Evolutionary conservation across 495 filamentous ascomycete genomes (phyloP).

Genomic region (Neurospora sp.): DNA sequence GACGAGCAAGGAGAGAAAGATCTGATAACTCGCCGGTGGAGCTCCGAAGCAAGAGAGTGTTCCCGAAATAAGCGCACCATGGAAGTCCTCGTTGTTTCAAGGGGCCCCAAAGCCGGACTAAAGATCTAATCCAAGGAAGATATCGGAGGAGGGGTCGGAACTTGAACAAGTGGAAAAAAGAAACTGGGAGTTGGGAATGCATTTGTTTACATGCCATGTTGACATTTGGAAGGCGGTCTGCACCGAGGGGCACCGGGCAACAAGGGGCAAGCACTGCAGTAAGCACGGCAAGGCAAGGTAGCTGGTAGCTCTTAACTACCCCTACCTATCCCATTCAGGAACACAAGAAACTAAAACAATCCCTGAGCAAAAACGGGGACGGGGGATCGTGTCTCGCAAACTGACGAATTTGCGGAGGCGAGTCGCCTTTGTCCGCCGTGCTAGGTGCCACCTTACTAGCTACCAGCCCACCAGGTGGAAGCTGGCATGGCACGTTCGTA

Average conservation of each 20-base stretch:
- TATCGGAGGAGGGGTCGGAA: not conserved
- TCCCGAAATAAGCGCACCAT: not conserved
- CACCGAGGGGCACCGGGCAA: not conserved
- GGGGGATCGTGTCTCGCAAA: too few relatives aligned
- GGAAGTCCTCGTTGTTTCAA: not conserved
- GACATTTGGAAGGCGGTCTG: not conserved
- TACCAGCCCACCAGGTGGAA: not conserved
- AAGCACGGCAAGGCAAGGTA: not conserved
- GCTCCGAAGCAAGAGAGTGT: not conserved
- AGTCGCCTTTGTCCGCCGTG: too few relatives aligned
- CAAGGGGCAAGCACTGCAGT: not conserved
- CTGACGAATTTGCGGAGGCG: too few relatives aligned
- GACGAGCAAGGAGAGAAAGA: not conserved
- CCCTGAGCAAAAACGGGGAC: too few relatives aligned
- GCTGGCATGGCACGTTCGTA: not conserved
- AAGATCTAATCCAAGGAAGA: not conserved
- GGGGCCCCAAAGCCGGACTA: not conserved
- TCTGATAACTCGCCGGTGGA: not conserved
- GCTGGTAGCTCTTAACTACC: not conserved
- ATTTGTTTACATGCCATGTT: not conserved
- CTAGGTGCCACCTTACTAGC: too few relatives aligned
- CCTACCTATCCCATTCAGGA: not conserved
- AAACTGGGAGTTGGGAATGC: not conserved
- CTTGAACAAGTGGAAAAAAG: not conserved
- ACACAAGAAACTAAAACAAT: not conserved